Conservation (phyloP, 306 rosid species). For the Medicago ruthenica region DNA sequence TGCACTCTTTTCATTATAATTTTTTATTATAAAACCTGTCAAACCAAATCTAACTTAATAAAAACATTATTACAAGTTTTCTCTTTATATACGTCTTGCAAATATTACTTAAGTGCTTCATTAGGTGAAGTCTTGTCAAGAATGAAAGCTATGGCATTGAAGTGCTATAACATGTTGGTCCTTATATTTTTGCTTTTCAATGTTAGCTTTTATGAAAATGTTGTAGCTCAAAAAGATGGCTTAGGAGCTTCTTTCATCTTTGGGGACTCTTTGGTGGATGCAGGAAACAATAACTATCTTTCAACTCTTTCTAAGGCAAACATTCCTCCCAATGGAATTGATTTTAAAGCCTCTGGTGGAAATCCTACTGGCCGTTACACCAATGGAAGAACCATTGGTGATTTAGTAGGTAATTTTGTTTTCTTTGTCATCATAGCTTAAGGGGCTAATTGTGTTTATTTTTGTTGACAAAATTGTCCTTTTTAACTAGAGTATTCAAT, state of each 20-base stretch:
- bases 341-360: constrained; percentile 76
- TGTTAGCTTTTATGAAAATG: constrained; percentile 44
- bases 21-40: constrained; percentile 43
- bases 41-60: constrained; percentile 65
- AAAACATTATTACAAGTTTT: constrained; percentile 54
- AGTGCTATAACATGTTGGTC: constrained; percentile 38
- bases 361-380: constrained; percentile 90
- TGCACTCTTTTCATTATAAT: neutral
- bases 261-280: constrained; percentile 96
- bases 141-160: constrained; percentile 50
- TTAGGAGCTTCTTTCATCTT: constrained; percentile 88
- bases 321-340: constrained; percentile 83
- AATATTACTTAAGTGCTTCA: constrained; percentile 32
- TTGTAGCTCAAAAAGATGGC: constrained; percentile 46
- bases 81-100: constrained; percentile 46
- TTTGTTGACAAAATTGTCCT: too few relatives aligned
- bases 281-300: constrained; percentile 85
- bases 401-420: constrained; percentile 64
- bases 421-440: neutral
- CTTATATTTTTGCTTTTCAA: constrained; percentile 41
- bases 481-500: too few relatives aligned
- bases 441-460: too few relatives aligned
- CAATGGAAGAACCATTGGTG: constrained; percentile 96
- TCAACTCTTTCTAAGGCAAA: constrained; percentile 86
- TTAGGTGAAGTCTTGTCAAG: constrained; percentile 10